Evolutionary conservation across 2,329 filamentous ascomycete genomes (phyloP), one percentile per base, ranked within the genome.

Genomic region (Lachnum nothofagi): DNA sequence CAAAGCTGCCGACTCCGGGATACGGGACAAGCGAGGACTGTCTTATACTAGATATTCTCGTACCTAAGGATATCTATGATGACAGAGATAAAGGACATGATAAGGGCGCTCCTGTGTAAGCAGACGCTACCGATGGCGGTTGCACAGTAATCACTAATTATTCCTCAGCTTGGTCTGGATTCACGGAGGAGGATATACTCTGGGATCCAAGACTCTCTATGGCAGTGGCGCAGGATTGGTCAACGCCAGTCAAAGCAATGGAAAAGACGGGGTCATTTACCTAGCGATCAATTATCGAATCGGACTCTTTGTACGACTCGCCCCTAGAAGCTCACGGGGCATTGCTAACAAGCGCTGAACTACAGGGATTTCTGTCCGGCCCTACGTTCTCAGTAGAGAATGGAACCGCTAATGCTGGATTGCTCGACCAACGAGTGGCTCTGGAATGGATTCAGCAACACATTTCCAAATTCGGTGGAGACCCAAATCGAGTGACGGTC

Each of bases 381-480:
- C 69, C 2, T 16, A 72, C 62, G 17, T 65, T 74, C 38, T 67
- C 29, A 25, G 55, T 42, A 27, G 25, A 27, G 10, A 64, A 70
- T 50, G 74, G 72, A 3, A 67, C 66, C 3, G 65, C 72, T 2
- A 80, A 80, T 55, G 70, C 69, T 7, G 77, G 70, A 2, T 63
- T 79, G 0, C 66, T 72, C 44, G 77, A 81, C 50, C 78, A 82
- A 58, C 68, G 75, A 10, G 65, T 78, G 20, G 76, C 76, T 19
- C 65, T 83, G 5, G 66, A 79, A 55, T 83, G 79, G 79, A 70
- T 81, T 2, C 70, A 76, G 46, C 59, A 72, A 34, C 65, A 79
- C 53, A 78, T 80, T 40, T 64, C 72, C 53, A 61, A 70, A 9
- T 82, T 81, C 55, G 77, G 78, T 3, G 78, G 78, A 12, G 72